A percentile compares a stretch with the other conserved stretches of the same genome.
Evolutionary conservation across 2,329 filamentous ascomycete species (phyloP).

Genomic region (Bipolaris zeicola): DNA sequence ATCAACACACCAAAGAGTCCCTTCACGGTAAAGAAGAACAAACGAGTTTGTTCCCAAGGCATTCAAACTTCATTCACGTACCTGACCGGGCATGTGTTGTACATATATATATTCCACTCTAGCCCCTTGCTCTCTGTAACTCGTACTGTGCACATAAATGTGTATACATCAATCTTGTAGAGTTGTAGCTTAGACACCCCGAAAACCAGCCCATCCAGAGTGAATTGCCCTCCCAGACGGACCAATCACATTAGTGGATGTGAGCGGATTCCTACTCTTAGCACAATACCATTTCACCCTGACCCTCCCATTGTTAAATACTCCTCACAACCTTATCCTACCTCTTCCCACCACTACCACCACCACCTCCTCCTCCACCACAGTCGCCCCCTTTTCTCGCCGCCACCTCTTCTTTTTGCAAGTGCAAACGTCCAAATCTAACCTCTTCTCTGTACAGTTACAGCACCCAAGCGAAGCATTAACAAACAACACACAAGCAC

Average conservation of each 20-base stretch:
- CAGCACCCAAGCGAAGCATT: not conserved
- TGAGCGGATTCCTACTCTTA: not conserved
- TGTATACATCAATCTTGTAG: not conserved
- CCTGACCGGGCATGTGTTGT: not conserved
- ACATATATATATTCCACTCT: constrained; percentile 9
- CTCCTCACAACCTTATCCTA: not conserved
- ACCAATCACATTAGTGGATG: not conserved
- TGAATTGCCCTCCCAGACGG: not conserved
- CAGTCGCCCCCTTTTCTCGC: no score
- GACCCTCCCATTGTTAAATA: not conserved
- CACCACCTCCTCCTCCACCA: no score
- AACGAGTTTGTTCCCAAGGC: not conserved
- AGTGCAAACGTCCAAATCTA: not conserved
- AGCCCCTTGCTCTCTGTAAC: not conserved
- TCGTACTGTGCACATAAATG: not conserved
- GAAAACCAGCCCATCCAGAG: not conserved
- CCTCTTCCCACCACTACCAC: not conserved
- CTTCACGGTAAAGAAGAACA: constrained; percentile 4
- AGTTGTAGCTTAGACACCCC: not conserved
- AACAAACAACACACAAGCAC: not conserved
- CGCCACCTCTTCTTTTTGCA: not conserved
- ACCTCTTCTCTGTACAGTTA: not conserved
- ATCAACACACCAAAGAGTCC: not conserved
- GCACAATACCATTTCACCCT: not conserved
- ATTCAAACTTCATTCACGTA: constrained; percentile 4